Evolutionary conservation across 192 early-diverging fungal genomes (phyloP).

Genomic region (Backusella liffmaniae): DNA sequence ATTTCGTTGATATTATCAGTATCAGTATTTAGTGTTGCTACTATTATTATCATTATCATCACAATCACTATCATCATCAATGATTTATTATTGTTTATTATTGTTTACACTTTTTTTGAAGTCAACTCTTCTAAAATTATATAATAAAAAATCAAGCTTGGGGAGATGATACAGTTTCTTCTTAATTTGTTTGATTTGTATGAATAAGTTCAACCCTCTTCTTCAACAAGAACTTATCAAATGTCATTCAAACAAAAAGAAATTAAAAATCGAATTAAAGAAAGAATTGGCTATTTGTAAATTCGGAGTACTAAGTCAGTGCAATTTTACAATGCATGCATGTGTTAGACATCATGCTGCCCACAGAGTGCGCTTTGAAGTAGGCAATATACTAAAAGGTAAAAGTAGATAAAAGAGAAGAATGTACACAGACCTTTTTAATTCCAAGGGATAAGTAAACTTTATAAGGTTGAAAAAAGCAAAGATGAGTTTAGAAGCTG

Average conservation of each 20-base stretch:
- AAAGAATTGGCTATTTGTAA: not conserved
- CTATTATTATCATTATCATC: not conserved
- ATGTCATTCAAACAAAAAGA: not conserved
- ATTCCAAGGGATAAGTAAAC: slow-evolving; percentile 7
- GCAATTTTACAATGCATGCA: slow-evolving; percentile 4
- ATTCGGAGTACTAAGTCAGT: not conserved
- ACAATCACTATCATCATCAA: not conserved
- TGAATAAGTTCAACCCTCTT: not conserved
- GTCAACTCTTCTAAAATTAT: not conserved
- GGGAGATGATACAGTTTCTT: not conserved
- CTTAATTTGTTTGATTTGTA: not conserved
- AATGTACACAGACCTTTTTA: slow-evolving; percentile 10
- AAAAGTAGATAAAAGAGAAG: slow-evolving; percentile 3
- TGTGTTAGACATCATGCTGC: not conserved
- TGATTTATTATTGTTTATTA: not conserved
- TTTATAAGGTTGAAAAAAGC: not conserved
- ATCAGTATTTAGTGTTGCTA: not conserved
- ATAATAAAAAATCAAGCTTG: not conserved
- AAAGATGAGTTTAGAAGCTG: not conserved
- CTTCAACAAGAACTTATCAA: not conserved
- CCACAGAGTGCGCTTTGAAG: not conserved
- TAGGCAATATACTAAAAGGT: not conserved
- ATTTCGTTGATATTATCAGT: not conserved
- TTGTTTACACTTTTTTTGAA: slow-evolving; percentile 4
- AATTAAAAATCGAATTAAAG: not conserved